Percentiles rank a stretch among this genome's conserved stretches.
These are phyloP conservation scores for Lentinula raphanica DNA, from an alignment of 768 basidiomycete genomes.

Conservation along the genomic window DNA sequence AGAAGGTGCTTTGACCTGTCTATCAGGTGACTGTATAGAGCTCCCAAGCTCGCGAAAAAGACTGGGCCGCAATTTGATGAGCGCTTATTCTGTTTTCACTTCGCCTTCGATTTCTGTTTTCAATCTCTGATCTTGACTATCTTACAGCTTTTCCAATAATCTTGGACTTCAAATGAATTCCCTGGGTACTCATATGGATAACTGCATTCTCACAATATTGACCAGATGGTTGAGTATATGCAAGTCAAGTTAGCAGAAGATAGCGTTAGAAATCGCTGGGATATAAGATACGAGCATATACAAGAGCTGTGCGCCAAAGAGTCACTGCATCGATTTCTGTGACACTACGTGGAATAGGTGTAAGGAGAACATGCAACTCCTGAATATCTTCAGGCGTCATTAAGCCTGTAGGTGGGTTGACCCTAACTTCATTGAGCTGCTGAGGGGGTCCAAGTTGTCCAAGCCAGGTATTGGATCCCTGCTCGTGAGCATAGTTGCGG, in stretches of 20 bases:
- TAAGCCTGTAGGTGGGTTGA: background rate
- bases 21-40: conserved; percentile 42
- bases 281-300: too few relatives aligned
- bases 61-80: conserved; percentile 35
- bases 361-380: too few relatives aligned
- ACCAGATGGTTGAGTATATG: too few relatives aligned
- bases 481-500: background rate
- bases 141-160: conserved; percentile 5
- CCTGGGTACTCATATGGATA: conserved; percentile 57
- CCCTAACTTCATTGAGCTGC: background rate
- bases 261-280: too few relatives aligned
- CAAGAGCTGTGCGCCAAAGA: too few relatives aligned
- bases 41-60: conserved; percentile 72
- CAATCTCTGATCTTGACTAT: conserved; percentile 1
- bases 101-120: background rate
- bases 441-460: background rate
- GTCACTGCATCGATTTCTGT: too few relatives aligned
- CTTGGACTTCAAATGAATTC: conserved; percentile 41
- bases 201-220: too few relatives aligned
- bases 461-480: background rate
- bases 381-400: too few relatives aligned
- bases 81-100: background rate
- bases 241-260: too few relatives aligned
- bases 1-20: background rate
- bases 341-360: too few relatives aligned